Conservation (phyloP, 148 eudicot genomes). For the Camellia sinensis region DNA sequence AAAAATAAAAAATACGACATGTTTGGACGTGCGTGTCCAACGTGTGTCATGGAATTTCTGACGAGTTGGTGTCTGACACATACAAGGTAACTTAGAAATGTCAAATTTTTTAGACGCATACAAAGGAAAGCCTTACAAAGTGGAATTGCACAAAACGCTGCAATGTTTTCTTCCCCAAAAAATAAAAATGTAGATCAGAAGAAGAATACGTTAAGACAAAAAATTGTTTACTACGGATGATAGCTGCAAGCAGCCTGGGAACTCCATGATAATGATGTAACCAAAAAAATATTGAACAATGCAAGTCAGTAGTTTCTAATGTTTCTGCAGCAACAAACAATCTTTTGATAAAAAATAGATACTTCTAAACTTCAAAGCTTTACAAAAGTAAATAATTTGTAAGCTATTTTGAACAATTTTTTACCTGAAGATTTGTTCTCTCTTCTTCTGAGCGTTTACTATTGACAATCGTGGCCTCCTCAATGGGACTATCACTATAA, state of each 20-base stretch:
- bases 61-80: too few relatives aligned
- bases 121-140: neutral
- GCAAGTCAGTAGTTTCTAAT: neutral
- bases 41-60: too few relatives aligned
- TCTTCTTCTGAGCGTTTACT: conserved; percentile 61
- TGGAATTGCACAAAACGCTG: neutral
- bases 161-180: neutral
- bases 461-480: conserved; percentile 39
- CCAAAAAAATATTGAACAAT: too few relatives aligned
- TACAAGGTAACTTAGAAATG: too few relatives aligned
- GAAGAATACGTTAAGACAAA: neutral
- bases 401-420: conserved; percentile 1
- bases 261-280: neutral
- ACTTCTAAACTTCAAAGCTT: neutral
- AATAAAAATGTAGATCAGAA: neutral
- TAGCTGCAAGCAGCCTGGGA: neutral
- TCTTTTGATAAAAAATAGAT: neutral
- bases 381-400: neutral
- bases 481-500: conserved; percentile 52
- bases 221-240: neutral
- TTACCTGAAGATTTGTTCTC: conserved; percentile 69
- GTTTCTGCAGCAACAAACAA: conserved; percentile 3
- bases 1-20: too few relatives aligned
- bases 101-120: too few relatives aligned
- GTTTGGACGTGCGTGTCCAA: too few relatives aligned